Conservation (phyloP, 768 basidiomycete genomes). For the Suillus weaverae region DNA sequence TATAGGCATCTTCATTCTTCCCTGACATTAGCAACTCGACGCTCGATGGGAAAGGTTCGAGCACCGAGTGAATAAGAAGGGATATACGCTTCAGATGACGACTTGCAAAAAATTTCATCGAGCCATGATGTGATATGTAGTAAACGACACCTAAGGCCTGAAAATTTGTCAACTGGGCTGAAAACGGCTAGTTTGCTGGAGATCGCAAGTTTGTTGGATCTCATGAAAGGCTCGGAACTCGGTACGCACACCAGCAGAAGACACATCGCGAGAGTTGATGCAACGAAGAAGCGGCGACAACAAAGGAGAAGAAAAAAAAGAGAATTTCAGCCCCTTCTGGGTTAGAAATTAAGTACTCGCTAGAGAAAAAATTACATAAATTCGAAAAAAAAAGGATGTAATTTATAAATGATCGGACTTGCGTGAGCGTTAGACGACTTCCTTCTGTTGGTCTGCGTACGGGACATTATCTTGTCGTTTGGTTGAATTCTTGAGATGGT, state of each 20-base stretch:
- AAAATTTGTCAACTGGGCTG: background rate
- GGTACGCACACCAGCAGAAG: background rate
- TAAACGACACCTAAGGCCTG: background rate
- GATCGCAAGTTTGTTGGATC: background rate
- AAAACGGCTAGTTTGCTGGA: background rate
- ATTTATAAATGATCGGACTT: background rate
- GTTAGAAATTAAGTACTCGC: background rate
- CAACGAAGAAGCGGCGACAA: background rate
- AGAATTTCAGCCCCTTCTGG: background rate
- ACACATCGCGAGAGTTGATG: background rate
- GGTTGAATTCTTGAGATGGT: constrained; percentile 18
- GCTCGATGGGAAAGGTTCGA: constrained; percentile 42
- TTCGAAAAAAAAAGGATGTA: background rate
- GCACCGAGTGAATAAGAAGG: constrained; percentile 49
- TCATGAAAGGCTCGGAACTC: background rate
- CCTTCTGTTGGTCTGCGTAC: background rate
- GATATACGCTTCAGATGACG: constrained; percentile 8
- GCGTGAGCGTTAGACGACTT: background rate
- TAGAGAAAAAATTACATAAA: constrained; percentile 2
- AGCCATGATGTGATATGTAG: background rate
- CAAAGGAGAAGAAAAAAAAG: background rate
- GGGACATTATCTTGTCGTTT: background rate
- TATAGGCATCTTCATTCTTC: constrained; percentile 35
- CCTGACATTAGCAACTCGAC: constrained; percentile 54
- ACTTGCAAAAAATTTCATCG: background rate